phyloP scores from a whole-genome alignment of 768 basidiomycete genomes.

The Sutorius australiensis region DNA sequence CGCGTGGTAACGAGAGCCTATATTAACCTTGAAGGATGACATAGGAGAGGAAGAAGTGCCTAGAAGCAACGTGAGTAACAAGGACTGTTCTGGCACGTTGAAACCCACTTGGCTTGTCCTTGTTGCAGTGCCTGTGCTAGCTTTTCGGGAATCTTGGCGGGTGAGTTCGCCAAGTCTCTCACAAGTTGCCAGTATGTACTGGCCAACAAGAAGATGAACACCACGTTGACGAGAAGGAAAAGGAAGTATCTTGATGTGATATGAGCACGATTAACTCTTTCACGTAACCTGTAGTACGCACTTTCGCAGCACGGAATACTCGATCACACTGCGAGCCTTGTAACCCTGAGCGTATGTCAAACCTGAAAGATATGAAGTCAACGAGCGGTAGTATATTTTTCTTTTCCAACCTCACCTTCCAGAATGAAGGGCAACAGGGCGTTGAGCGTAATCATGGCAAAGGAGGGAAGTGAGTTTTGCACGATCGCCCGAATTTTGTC shows the following conservation, averaged over 20 bases:
- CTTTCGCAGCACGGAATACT: conserved; percentile 92
- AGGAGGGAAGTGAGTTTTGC: conserved; percentile 89
- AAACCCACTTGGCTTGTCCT: conserved; percentile 60
- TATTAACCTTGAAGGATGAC: conserved; percentile 73
- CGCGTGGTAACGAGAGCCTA: not conserved
- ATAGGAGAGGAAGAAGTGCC: conserved; percentile 82
- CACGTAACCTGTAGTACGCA: conserved; percentile 33
- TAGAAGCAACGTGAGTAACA: conserved; percentile 21
- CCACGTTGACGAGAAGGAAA: conserved; percentile 87
- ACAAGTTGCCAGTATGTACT: conserved; percentile 91
- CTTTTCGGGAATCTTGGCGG: conserved; percentile 92
- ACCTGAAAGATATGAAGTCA: conserved; percentile 31
- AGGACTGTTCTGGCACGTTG: conserved; percentile 8
- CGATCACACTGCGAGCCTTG: conserved; percentile 87
- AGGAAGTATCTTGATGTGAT: conserved; percentile 72
- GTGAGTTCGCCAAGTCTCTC: conserved; percentile 87
- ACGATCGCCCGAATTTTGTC: conserved; percentile 80
- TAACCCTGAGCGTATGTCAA: conserved; percentile 91
- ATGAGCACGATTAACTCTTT: conserved; percentile 5
- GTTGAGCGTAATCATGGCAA: conserved; percentile 89
- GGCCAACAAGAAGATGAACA: conserved; percentile 91
- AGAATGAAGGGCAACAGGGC: conserved; percentile 84
- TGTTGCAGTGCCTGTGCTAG: conserved; percentile 79
- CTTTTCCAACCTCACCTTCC: conserved; percentile 53
- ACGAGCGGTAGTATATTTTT: not conserved